Base-by-base conservation (phyloP, 768 basidiomycete genomes). In the Holtermanniella nyarrowii region DNA sequence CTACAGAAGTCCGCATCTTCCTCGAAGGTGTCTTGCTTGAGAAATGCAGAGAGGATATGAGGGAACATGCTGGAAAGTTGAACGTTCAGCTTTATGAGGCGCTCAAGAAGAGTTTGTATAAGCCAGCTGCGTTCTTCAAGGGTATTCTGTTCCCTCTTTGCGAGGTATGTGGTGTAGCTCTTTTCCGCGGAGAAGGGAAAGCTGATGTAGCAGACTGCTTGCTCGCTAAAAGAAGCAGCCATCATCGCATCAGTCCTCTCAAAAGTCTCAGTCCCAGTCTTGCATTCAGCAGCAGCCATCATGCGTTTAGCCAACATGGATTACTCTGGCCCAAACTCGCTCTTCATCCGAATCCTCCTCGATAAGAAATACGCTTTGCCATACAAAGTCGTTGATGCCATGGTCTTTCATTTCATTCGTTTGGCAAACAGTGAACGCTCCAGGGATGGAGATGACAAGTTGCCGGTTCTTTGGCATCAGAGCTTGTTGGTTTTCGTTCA, bases 391-490 rank as follows among this genome's bases (percentile, higher is more conserved):
- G 81, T 99, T 48, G 95, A 99, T 67, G 86, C 88, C 2, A 80
- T 99, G 52, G 91, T 96, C 12, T 93, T 95, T 77, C 95, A 99
- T 75, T 99, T 95, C 70, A 89, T 97, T 63, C 84, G 90, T 22
- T 82, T 97, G 41, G 89, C 90, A 22, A 93, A 95, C 70, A 83
- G 82, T 13, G 86, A 66, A 42, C 46, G 82, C 80, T 42, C 81
- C 44, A 84, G 81, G 22, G 85, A 87, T 45, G 72, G 67, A 0
- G 74, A 80, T 1, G 82, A 85, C 44, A 82, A 83, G 67, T 77
- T 97, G 25, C 93, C 95, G n/a, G 95, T 97, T 12, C 76, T 99
- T 11, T 99, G 95, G 95, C 88, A 99, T 70, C 95, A 99, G 73
- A 88, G 86, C 69, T 76, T 99, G 49, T 78, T 99, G 21, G 88